Evolutionary conservation across 768 basidiomycete genomes (phyloP), one percentile per base, ranked within the genome.

Genomic region (Kwoniella dendrophila): DNA sequence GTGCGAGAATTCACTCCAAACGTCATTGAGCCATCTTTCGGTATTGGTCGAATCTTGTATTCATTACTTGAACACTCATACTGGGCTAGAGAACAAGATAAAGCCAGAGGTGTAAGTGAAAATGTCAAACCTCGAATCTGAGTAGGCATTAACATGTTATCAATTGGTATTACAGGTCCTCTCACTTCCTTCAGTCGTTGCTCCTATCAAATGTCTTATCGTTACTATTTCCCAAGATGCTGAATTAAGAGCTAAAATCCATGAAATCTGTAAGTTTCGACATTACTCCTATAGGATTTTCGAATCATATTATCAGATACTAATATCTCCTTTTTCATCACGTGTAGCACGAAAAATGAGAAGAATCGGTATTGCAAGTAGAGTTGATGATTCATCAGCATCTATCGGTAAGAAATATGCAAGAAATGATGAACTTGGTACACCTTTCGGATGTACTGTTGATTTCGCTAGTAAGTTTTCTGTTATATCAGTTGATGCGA

Each of bases 1-100:
- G 93, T 91, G 68, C 90, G 95, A 67, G 94, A 97, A 81, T 96
- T 85, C 81, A 92, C 87, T 57, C 96, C 95, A 36, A 98, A 97
- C 80, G 96, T 99, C 79, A 95, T 98, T 78, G 95, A 97, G 78
- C 94, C 96, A 24, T 99, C 96, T 3, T 96, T 97, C 80, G 95
- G 96, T 62, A 86, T 98, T 68, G 95, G 95, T 56, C 92, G 95
- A 56, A 96, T 98, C 72, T 83, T 97, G 47, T 97, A 97, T 79
- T 87, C 86, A 29, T 83, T 98, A 53, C 86, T 99, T 33, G 96
- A 99, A 79, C 96, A 98, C 82, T 87, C 85, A 71, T 99, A 88
- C 84, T 98, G 95, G 96, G 86, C 86, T 62, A 86, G 96, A 76
- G 93, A 92, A 74, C 86, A 90, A 72, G 95, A 97, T 78, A 82